Base-by-base conservation (phyloP, 805 yeast species). In the Lachancea waltii region DNA sequence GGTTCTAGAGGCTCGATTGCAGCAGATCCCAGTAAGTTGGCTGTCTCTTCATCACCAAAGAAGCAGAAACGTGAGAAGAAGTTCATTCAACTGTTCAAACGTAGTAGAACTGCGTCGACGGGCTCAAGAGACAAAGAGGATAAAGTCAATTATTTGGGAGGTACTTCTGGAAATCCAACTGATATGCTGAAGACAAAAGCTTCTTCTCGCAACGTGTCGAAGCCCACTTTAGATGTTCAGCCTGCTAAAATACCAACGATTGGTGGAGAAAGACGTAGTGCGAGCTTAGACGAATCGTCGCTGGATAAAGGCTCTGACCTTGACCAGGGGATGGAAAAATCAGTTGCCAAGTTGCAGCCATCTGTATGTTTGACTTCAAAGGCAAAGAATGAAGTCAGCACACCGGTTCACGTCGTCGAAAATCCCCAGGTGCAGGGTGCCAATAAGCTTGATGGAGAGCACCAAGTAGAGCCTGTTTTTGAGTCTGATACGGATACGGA, bases 11-110 rank as follows among this genome's bases (percentile, higher is more conserved):
- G 13, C 13, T 18, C 34, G 6, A n/a, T 18, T 4, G 33, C 18
- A 17, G 10, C 23, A 10, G 25, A 26, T 18, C 4, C 32, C 14
- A 19, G 9, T 7, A 33, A 18, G 15, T 32, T 26, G 18, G 15
- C 21, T 3, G 9, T 31, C 14, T 18, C 33, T 15, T 21, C 39
- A 15, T 18, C 33, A 3, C 13, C 30, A 23, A 43, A 39, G 28
- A 40, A 37, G 36, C 50, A 42, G 27, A 41, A 42, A 9, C 39
- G 49, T 9, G 57, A 53, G 33, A 50, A 54, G 35, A 53, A 54
- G 35, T 49, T 56, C 33, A 58, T 48, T 6, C 54, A 47, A 26
- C 34, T 51, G 19, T 51, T 51, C 26, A 51, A 44, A 34, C 49
- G 51, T 21, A 34, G 27, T 25, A 50, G 42, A 27, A 26, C 39